A percentile compares a stretch with the other conserved stretches of the same genome.
Conservation (phyloP, 495 filamentous ascomycete genomes). For the Mycothermus thermophilus region DNA sequence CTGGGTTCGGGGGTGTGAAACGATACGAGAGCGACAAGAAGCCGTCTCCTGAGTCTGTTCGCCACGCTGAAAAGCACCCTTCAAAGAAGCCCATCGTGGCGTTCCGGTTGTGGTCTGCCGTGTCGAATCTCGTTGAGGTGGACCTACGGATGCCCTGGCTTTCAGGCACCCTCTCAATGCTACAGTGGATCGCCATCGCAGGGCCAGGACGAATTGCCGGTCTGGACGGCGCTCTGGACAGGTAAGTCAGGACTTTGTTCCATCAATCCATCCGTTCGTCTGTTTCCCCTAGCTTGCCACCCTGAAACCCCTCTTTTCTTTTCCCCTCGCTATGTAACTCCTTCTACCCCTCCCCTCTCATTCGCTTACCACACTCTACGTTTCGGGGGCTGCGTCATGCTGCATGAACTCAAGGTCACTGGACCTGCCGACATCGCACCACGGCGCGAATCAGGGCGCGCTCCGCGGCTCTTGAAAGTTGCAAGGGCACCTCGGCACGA, state of each 20-base stretch:
- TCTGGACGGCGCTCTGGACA: slow-evolving; percentile 69
- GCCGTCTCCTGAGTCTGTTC: no score
- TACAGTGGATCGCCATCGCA: slow-evolving; percentile 54
- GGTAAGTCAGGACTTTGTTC: slow-evolving; percentile 71
- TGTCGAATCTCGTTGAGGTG: slow-evolving; percentile 54
- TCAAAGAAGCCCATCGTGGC: slow-evolving; percentile 54
- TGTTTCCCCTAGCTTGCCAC: no score
- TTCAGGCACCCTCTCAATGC: slow-evolving; percentile 50
- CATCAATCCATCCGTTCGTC: no score
- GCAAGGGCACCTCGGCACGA: slow-evolving; percentile 25
- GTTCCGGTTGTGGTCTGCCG: slow-evolving; percentile 59
- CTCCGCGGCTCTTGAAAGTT: slow-evolving; percentile 4
- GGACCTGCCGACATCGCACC: slow-evolving; percentile 17
- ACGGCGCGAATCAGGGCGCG: slow-evolving; percentile 13
- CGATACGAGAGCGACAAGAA: slow-evolving; percentile 6
- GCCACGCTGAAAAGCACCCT: slow-evolving; percentile 13
- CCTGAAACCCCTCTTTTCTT: no score
- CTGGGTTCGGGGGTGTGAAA: slow-evolving; percentile 6
- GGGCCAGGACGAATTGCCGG: slow-evolving; percentile 62
- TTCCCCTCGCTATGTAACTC: slow-evolving; percentile 7
- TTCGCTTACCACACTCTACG: not conserved
- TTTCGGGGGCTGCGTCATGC: slow-evolving; percentile 16
- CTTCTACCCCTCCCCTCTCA: not conserved
- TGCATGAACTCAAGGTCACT: slow-evolving; percentile 29
- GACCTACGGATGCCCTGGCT: slow-evolving; percentile 79